Conservation (phyloP, 352 stramenopile genomes). For the Globisporangium megalacanthum region DNA sequence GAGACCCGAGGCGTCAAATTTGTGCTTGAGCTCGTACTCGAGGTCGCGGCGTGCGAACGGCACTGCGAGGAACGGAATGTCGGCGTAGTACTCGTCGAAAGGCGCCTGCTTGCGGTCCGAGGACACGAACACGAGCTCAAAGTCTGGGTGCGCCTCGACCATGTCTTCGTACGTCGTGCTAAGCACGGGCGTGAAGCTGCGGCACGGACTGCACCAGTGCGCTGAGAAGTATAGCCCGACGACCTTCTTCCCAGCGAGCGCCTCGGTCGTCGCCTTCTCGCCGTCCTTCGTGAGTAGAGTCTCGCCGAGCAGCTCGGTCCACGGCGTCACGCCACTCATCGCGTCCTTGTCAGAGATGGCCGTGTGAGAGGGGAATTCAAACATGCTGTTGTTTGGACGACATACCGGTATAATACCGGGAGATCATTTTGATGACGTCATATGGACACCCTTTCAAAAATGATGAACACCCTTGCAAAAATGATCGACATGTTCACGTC, state of each 20-base stretch:
- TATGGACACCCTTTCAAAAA: too few relatives aligned
- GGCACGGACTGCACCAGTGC: constrained; percentile 93
- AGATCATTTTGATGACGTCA: too few relatives aligned
- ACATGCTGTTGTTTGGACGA: too few relatives aligned
- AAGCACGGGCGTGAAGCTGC: constrained; percentile 93
- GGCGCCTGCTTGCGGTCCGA: constrained; percentile 63
- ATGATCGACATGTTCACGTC: too few relatives aligned
- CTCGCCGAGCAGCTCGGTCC: constrained; percentile 62
- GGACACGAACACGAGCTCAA: constrained; percentile 90
- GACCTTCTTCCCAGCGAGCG: constrained; percentile 74
- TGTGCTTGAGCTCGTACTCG: constrained; percentile 67
- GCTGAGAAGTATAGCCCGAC: constrained; percentile 95
- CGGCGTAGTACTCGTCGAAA: constrained; percentile 90
- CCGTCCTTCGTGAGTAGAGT: constrained; percentile 71
- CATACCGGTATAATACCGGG: too few relatives aligned
- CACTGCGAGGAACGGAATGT: constrained; percentile 93
- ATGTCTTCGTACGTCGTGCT: constrained; percentile 88
- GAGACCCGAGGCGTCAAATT: constrained; percentile 85
- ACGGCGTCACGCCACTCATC: constrained; percentile 25
- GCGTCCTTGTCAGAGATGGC: too few relatives aligned
- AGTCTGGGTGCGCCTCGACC: constrained; percentile 76
- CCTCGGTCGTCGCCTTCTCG: constrained; percentile 59
- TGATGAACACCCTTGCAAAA: too few relatives aligned
- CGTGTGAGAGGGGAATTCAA: too few relatives aligned
- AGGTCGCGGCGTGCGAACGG: constrained; percentile 79